phyloP scores from a whole-genome alignment of 2,329 filamentous ascomycete genomes.

The Fusarium odoratissimum region DNA sequence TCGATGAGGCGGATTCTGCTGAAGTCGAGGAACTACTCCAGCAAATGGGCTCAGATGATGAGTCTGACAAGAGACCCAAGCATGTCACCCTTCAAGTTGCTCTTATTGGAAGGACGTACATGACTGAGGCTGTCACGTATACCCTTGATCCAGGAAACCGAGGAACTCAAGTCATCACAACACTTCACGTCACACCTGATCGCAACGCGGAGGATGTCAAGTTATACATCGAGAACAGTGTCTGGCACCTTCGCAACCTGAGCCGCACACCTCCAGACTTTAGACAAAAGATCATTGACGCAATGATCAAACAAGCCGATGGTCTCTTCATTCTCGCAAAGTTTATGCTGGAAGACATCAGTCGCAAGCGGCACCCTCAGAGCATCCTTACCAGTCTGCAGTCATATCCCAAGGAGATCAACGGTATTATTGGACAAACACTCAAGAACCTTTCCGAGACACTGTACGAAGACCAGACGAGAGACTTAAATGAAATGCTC shows the following conservation, averaged over 20 bases:
- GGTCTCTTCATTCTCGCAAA: slow-evolving; percentile 63
- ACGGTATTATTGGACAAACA: slow-evolving; percentile 57
- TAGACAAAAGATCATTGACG: slow-evolving; percentile 53
- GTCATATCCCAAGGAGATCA: slow-evolving; percentile 57
- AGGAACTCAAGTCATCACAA: slow-evolving; percentile 50
- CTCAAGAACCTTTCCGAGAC: slow-evolving; percentile 55
- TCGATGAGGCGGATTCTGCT: slow-evolving; percentile 57
- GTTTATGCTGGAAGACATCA: slow-evolving; percentile 62
- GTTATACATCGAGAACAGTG: slow-evolving; percentile 55
- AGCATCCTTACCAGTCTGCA: slow-evolving; percentile 58
- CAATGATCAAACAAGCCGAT: slow-evolving; percentile 56
- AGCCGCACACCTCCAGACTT: slow-evolving; percentile 49
- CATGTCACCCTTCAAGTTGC: slow-evolving; percentile 51
- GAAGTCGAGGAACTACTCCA: slow-evolving; percentile 54
- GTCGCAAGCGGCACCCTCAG: slow-evolving; percentile 57
- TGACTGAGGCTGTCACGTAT: slow-evolving; percentile 53
- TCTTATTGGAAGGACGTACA: slow-evolving; percentile 56
- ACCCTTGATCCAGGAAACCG: slow-evolving; percentile 49
- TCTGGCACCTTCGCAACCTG: slow-evolving; percentile 54
- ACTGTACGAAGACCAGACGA: slow-evolving; percentile 53
- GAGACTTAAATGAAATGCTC: slow-evolving; percentile 60
- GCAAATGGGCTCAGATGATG: slow-evolving; percentile 47
- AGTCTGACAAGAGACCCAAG: slow-evolving; percentile 25
- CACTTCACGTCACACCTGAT: slow-evolving; percentile 56
- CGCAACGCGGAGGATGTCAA: slow-evolving; percentile 57